A percentile compares a stretch with the other conserved stretches of the same genome.
phyloP scores from a whole-genome alignment of 2,329 filamentous ascomycete species.

The Trichoderma aggressivum region DNA sequence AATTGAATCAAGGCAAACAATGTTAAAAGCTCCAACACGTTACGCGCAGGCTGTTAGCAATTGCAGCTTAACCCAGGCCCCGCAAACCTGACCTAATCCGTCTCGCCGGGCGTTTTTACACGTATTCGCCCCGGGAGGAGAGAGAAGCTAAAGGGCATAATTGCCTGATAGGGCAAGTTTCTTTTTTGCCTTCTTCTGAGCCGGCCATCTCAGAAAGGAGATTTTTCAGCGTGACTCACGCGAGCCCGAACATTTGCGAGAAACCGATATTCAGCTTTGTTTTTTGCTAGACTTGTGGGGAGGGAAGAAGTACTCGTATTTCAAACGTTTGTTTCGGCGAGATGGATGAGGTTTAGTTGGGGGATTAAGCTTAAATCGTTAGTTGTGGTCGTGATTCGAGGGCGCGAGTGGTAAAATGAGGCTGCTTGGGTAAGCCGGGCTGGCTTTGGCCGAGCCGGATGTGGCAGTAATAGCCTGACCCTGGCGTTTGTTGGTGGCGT shows the following conservation, averaged over 20 bases:
- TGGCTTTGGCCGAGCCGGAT: not conserved
- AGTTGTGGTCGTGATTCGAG: not conserved
- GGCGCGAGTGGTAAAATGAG: not conserved
- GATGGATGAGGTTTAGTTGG: not conserved
- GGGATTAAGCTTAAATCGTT: not conserved
- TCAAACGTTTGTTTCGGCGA: not conserved
- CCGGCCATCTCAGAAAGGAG: not conserved
- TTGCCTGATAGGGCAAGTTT: not conserved
- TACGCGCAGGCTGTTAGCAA: not conserved
- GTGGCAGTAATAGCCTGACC: not conserved
- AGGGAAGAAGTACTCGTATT: too few relatives aligned
- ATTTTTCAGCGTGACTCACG: conserved; percentile 5
- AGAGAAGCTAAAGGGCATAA: not conserved
- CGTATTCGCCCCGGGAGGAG: not conserved
- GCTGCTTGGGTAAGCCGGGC: not conserved
- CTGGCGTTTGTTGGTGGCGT: not conserved
- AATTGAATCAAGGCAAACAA: not conserved
- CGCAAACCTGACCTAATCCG: conserved; percentile 2
- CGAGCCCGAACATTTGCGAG: not conserved
- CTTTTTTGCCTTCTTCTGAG: not conserved
- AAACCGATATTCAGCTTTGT: not conserved
- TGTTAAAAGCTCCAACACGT: not conserved
- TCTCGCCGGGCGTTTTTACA: conserved; percentile 16
- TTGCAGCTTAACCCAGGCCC: not conserved
- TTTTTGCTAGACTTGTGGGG: not conserved